These are phyloP conservation scores for Oidiodendron maius DNA, from an alignment of 495 filamentous ascomycete species.

Conservation along the genomic window DNA sequence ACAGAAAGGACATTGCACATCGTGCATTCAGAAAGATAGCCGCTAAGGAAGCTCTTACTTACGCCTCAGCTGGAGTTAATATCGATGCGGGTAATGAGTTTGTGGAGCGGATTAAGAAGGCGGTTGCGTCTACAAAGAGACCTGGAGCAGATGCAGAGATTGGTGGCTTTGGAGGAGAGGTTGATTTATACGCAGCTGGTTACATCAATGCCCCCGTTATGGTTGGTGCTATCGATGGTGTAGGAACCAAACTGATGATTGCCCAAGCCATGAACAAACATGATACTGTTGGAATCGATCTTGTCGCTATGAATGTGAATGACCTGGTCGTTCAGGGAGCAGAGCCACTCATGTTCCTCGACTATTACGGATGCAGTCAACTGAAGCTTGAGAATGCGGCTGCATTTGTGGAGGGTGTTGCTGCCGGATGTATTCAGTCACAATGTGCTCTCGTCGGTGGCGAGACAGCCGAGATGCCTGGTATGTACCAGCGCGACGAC, in stretches of 20 bases:
- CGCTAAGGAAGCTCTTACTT: constrained; percentile 63
- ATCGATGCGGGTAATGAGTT: constrained; percentile 89
- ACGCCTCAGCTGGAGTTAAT: constrained; percentile 87
- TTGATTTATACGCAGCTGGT: constrained; percentile 73
- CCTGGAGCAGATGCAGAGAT: constrained; percentile 86
- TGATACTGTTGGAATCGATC: constrained; percentile 88
- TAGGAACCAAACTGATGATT: constrained; percentile 94
- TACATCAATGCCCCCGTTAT: constrained; percentile 70
- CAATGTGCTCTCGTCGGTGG: constrained; percentile 89
- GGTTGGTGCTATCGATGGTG: constrained; percentile 88
- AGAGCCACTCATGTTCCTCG: constrained; percentile 88
- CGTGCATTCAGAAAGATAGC: constrained; percentile 41
- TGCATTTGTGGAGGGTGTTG: constrained; percentile 81
- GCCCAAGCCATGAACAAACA: constrained; percentile 84
- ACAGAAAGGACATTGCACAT: constrained; percentile 87
- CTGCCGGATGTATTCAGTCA: constrained; percentile 72
- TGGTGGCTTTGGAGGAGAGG: constrained; percentile 89
- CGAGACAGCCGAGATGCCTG: constrained; percentile 97
- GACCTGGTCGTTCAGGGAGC: constrained; percentile 94
- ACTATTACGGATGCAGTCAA: constrained; percentile 88
- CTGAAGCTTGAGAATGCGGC: constrained; percentile 72
- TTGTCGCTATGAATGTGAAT: constrained; percentile 99
- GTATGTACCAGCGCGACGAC: constrained; percentile 73
- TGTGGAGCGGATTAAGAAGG: constrained; percentile 77
- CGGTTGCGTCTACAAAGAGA: constrained; percentile 67